phyloP scores from a whole-genome alignment of 2,329 filamentous ascomycete genomes.

The Ilyonectria sp. region DNA sequence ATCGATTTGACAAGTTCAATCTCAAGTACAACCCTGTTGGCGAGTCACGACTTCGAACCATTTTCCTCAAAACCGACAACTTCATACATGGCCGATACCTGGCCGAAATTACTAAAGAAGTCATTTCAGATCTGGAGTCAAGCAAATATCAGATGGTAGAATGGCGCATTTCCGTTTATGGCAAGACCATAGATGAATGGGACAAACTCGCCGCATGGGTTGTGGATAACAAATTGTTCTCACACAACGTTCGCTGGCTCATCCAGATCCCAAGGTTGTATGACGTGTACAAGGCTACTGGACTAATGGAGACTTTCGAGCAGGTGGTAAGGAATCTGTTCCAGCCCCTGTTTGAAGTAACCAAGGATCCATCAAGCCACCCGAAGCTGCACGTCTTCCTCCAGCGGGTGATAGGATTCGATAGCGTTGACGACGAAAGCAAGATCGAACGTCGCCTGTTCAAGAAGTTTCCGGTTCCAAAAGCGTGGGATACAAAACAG shows the following conservation, averaged over 20 bases:
- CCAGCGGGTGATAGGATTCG: slow-evolving; percentile 95
- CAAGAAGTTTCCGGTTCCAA: slow-evolving; percentile 93
- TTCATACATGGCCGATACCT: slow-evolving; percentile 96
- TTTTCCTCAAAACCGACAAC: slow-evolving; percentile 99
- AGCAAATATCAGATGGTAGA: slow-evolving; percentile 99
- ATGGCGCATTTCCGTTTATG: slow-evolving; percentile 98
- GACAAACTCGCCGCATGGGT: slow-evolving; percentile 98
- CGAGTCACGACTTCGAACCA: slow-evolving; percentile 95
- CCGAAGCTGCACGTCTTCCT: slow-evolving; percentile 96
- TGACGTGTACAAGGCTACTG: slow-evolving; percentile 93
- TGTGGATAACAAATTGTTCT: slow-evolving; percentile 97
- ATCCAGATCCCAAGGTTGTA: slow-evolving; percentile 95
- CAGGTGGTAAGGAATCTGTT: slow-evolving; percentile 94
- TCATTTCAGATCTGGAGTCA: slow-evolving; percentile 95
- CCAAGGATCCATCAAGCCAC: slow-evolving; percentile 86
- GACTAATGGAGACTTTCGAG: slow-evolving; percentile 90
- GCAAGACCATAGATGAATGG: slow-evolving; percentile 93
- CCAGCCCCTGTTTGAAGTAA: slow-evolving; percentile 94
- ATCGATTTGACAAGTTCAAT: slow-evolving; percentile 99
- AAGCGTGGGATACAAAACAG: slow-evolving; percentile 90
- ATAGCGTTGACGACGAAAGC: slow-evolving; percentile 98
- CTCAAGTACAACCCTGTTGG: slow-evolving; percentile 98
- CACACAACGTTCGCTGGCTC: slow-evolving; percentile 97
- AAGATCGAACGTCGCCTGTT: slow-evolving; percentile 96
- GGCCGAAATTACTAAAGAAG: slow-evolving; percentile 97